Evolutionary conservation across 306 rosid species (phyloP), one percentile per base, ranked within the genome.

Genomic region (Oemleria cerasiformis): DNA sequence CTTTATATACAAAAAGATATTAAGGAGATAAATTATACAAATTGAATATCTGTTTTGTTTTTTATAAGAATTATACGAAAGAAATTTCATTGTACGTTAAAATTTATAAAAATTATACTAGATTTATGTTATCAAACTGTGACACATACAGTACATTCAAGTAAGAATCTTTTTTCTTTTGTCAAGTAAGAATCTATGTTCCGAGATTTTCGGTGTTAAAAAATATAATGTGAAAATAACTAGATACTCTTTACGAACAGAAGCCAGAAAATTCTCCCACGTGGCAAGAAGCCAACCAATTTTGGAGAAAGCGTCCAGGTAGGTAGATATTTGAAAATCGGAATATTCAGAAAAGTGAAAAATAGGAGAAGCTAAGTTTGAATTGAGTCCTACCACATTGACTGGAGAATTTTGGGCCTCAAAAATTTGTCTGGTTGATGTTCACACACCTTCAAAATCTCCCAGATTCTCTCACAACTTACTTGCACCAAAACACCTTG

Each of bases 371-470:
- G 57, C 79, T 40, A 63, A 77, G 44, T 64, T 71, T 56, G 73
- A 76, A 78, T 76, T 72, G 82, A 67, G 79, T 81, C 84, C 57
- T 51, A 40, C 34, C 19, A 67, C 43, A 54, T 72, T 59, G 40
- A 61, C 63, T 61, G 76, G 83, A 67, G 43, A 69, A 82, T 39
- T 87, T 81, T 78, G 68, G 83, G 67, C 96, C 98, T 87, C 88
- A 90, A 42, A 65, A 44, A 63, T 70, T 83, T 83, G 63, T 84
- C 74, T 78, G 88, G 92, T 87, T 58, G 68, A 80, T 73, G 41
- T 85, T 86, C 76, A 40, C 73, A 67, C 88, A 68, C 72, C 86
- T 83, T 78, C 59, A 65, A 75, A 85, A 74, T 70, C 79, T 14
- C 36, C 82, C 70, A 16, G 65, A 70, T 16, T 69, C 65, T 67